phyloP scores from a whole-genome alignment of 208 protist genomes.

The Novymonas esmeraldas region DNA sequence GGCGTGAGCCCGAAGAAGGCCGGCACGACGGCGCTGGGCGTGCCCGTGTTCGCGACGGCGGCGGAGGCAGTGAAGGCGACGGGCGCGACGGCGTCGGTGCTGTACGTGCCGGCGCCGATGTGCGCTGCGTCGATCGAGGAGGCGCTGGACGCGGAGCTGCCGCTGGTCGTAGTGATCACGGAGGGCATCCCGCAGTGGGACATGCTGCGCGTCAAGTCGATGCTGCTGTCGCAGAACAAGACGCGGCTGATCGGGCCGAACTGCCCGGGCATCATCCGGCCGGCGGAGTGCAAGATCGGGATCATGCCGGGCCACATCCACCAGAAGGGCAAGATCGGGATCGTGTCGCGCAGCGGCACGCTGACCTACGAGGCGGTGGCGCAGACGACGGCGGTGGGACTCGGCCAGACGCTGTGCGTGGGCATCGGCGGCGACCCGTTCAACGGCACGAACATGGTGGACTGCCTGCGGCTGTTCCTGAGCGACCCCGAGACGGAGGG shows the following conservation, averaged over 20 bases:
- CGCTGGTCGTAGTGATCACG: constrained; percentile 98
- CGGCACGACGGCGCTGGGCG: constrained; percentile 92
- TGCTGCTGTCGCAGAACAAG: constrained; percentile 92
- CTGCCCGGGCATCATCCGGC: constrained; percentile 98
- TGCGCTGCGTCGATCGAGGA: constrained; percentile 97
- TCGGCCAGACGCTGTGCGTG: constrained; percentile 97
- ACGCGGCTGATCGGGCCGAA: constrained; percentile 98
- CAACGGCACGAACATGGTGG: constrained; percentile 99
- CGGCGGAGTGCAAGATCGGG: constrained; percentile 99
- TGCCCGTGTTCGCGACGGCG: constrained; percentile 96
- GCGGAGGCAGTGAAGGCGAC: constrained; percentile 92
- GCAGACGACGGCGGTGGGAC: constrained; percentile 96
- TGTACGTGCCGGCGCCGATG: constrained; percentile 97
- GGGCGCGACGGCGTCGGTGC: constrained; percentile 94
- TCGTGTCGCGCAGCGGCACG: constrained; percentile 99
- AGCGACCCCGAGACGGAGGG: constrained; percentile 98
- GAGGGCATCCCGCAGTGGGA: constrained; percentile 99
- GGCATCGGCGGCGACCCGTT: constrained; percentile 99
- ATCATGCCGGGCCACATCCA: constrained; percentile 99
- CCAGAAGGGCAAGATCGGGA: constrained; percentile 97
- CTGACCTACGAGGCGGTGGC: constrained; percentile 99
- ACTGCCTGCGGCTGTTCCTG: constrained; percentile 97
- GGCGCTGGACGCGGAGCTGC: constrained; percentile 97
- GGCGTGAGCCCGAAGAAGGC: constrained; percentile 97
- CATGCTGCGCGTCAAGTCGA: constrained; percentile 96